These are phyloP conservation scores for Kokia cookei DNA, from an alignment of 441 rosid species.

Conservation along the genomic window DNA sequence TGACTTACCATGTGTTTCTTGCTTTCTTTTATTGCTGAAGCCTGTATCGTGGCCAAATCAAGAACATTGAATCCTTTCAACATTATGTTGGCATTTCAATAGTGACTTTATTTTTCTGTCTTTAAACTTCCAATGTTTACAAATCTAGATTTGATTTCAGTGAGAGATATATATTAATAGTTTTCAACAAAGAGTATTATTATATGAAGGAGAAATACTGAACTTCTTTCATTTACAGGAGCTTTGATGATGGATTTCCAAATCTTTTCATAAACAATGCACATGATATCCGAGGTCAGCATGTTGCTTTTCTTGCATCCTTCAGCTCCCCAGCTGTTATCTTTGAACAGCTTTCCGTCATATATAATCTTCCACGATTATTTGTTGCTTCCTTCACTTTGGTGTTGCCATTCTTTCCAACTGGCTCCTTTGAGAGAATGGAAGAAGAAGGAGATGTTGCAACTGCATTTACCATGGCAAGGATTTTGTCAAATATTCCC, in stretches of 20 bases:
- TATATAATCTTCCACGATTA: slow-evolving; percentile 83
- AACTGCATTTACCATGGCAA: slow-evolving; percentile 96
- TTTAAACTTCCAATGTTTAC: not conserved
- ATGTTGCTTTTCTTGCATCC: slow-evolving; percentile 92
- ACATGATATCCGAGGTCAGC: slow-evolving; percentile 83
- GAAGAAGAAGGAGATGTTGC: slow-evolving; percentile 99
- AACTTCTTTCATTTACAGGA: slow-evolving; percentile 42
- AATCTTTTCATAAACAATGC: slow-evolving; percentile 91
- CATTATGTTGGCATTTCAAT: not conserved
- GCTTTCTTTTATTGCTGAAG: not conserved
- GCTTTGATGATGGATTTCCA: slow-evolving; percentile 91
- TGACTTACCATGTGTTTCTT: not conserved
- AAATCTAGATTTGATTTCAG: not conserved
- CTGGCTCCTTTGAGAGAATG: slow-evolving; percentile 98
- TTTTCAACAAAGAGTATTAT: not conserved
- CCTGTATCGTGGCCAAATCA: not conserved
- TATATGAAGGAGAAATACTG: not conserved
- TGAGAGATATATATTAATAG: not conserved
- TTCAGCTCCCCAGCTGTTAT: slow-evolving; percentile 91
- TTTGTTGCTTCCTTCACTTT: slow-evolving; percentile 90
- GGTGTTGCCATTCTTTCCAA: slow-evolving; percentile 95
- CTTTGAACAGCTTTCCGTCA: slow-evolving; percentile 94
- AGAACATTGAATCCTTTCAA: not conserved
- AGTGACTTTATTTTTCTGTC: not conserved
- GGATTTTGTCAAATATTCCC: slow-evolving; percentile 91